Conservation (phyloP, 2,329 filamentous ascomycete genomes). For the Colletotrichum lindemuthianum region DNA sequence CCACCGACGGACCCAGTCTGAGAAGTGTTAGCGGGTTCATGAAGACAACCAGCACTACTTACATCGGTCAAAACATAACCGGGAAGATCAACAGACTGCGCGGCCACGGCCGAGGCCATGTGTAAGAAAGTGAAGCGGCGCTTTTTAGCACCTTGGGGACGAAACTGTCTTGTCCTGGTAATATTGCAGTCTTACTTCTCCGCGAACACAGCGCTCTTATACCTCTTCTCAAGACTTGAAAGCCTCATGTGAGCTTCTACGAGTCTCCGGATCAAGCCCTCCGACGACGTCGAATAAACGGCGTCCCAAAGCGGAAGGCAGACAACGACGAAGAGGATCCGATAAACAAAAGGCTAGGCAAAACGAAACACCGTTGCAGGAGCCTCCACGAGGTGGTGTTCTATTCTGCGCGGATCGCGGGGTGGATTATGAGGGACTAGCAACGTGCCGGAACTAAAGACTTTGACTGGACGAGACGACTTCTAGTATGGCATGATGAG, state of each 20-base stretch:
- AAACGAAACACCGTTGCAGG: constrained; percentile 25
- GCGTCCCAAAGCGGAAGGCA: constrained; percentile 3
- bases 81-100: constrained; percentile 41
- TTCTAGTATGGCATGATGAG: constrained; percentile 6
- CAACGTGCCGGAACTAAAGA: constrained; percentile 30
- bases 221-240: neutral
- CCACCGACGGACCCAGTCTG: constrained; percentile 57
- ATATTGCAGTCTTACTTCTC: too few species aligned
- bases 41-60: constrained; percentile 33
- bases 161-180: too few species aligned
- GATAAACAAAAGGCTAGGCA: neutral
- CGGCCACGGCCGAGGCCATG: constrained; percentile 18
- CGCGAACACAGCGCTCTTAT: too few species aligned
- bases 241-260: neutral
- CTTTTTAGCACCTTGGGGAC: neutral
- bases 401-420: constrained; percentile 10
- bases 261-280: constrained; percentile 6
- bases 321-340: neutral
- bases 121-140: constrained; percentile 9
- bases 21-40: constrained; percentile 14
- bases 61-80: constrained; percentile 49
- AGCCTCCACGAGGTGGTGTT: constrained; percentile 26
- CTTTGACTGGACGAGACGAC: constrained; percentile 26
- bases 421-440: constrained; percentile 19
- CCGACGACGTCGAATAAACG: neutral